Evolutionary conservation across 2,329 filamentous ascomycete species (phyloP).

Genomic region (Chaetomiaceae sp.): DNA sequence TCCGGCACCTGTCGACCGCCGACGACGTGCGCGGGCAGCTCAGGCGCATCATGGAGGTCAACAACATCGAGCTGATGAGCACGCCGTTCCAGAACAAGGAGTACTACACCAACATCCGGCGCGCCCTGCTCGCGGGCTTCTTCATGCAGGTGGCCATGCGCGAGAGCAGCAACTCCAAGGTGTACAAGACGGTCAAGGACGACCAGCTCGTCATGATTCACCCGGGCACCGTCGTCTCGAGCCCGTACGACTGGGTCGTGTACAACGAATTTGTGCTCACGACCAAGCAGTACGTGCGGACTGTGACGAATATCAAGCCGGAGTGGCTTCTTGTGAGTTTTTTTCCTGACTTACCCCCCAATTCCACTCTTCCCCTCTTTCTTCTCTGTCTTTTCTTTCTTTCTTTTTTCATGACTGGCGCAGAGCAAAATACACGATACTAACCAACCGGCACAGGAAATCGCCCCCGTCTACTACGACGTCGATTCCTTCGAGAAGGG

Average conservation of each 20-base stretch:
- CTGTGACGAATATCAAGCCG: constrained; percentile 82
- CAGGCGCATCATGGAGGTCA: constrained; percentile 93
- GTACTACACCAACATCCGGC: constrained; percentile 96
- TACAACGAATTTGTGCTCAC: constrained; percentile 99
- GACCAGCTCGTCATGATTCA: constrained; percentile 91
- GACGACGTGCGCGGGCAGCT: constrained; percentile 92
- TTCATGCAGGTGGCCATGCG: constrained; percentile 99
- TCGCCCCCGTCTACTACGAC: constrained; percentile 90
- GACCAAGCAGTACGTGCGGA: constrained; percentile 96
- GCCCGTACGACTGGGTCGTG: constrained; percentile 92
- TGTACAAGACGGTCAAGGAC: constrained; percentile 94
- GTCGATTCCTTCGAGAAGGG: constrained; percentile 76
- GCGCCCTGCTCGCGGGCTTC: constrained; percentile 88
- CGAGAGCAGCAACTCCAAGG: constrained; percentile 72
- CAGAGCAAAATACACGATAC: too few species aligned
- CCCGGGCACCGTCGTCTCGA: constrained; percentile 81
- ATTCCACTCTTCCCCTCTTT: not conserved
- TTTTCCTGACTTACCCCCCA: not conserved
- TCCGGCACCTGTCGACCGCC: constrained; percentile 81
- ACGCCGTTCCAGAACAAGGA: constrained; percentile 92
- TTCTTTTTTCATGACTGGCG: too few species aligned
- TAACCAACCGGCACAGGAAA: constrained; percentile 56
- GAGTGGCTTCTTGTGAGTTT: constrained; percentile 83
- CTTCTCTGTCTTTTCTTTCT: too few species aligned
- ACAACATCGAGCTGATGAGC: constrained; percentile 77